Base-by-base conservation (phyloP, 2,329 filamentous ascomycete genomes). In the Didymella arachidicola region DNA sequence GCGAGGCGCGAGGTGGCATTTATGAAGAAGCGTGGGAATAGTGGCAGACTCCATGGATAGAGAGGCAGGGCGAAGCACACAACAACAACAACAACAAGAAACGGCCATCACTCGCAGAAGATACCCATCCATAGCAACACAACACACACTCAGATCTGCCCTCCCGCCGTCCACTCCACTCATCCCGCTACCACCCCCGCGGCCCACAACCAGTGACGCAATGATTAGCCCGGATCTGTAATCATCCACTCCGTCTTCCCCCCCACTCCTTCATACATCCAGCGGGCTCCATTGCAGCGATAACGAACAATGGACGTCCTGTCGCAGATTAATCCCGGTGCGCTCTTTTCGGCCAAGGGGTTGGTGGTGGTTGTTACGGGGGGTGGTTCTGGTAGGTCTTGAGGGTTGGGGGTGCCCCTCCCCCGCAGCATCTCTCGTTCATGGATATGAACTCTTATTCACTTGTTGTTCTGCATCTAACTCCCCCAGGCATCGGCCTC, bases 331-430 rank as follows among this genome's bases (percentile, higher is more conserved):
- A 72, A 76, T 48, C 73, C 74, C 27, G 49, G 64, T n/a, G 64
- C 67, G 19, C 70, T 79, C 46, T 79, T 79, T 68, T 77, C 75
- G 7, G 76, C 77, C 42, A 76, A 77, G 62, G 77, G 72, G 22
- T 66, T 79, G 7, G 74, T 78, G 0, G 71, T 78, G 3, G 76
- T 78, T 25, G 77, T 79, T 49, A 79, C 78, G n/a, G 78, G 78
- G 44, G 78, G 77, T 25, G 77, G 78, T 10, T 77, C 68, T 52
- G 77, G 78, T 60, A 46, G 53, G 73, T 58, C n/a, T 62, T 30
- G 29, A 38, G 29, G 14, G 18, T 11, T n/a, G 8, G 38, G 49
- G 63, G 65, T 71, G 72, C 70, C 71, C 36, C 18, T 19, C 36
- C 36, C n/a, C 71, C 72, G 54, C 64, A 42, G 38, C 14, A n/a